Evolutionary conservation across 2,329 filamentous ascomycete species (phyloP).

Genomic region (Didymella pinodella): DNA sequence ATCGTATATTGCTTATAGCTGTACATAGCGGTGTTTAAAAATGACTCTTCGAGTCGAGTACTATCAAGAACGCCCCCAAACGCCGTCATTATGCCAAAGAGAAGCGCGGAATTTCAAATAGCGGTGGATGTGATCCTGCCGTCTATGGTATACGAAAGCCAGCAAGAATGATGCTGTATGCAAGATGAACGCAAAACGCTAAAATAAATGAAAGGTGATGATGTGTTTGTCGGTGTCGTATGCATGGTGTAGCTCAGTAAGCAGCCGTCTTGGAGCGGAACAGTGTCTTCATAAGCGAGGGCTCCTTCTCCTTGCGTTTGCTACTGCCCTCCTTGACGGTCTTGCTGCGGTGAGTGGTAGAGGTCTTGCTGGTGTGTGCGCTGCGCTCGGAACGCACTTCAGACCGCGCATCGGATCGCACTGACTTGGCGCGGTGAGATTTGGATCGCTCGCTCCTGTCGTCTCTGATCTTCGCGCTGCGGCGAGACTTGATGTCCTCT

Average conservation of each 20-base stretch:
- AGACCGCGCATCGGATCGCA: constrained; percentile 31
- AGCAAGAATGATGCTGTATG: constrained; percentile 6
- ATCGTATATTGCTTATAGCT: not conserved
- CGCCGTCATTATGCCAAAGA: not conserved
- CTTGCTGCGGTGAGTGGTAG: constrained; percentile 32
- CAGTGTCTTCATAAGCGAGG: constrained; percentile 53
- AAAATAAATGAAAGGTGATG: not conserved
- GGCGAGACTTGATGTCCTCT: constrained; percentile 55
- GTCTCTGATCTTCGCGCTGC: constrained; percentile 34
- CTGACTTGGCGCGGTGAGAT: constrained; percentile 31
- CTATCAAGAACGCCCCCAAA: not conserved
- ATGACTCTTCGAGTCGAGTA: not conserved
- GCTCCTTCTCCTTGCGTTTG: constrained; percentile 54
- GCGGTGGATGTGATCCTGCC: constrained; percentile 2
- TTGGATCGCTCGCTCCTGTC: constrained; percentile 36
- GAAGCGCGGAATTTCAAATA: constrained; percentile 9
- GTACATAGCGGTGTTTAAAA: not conserved
- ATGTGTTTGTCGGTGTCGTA: not conserved
- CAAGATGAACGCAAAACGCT: constrained; percentile 13
- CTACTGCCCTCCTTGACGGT: constrained; percentile 36
- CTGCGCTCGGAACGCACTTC: constrained; percentile 38
- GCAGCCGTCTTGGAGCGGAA: constrained; percentile 48
- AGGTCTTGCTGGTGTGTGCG: constrained; percentile 40
- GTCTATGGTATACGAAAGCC: constrained; percentile 19
- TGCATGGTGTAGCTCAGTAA: constrained; percentile 10